Base-by-base conservation (phyloP, 306 rosid genomes). In the Pachyrhizus erosus region DNA sequence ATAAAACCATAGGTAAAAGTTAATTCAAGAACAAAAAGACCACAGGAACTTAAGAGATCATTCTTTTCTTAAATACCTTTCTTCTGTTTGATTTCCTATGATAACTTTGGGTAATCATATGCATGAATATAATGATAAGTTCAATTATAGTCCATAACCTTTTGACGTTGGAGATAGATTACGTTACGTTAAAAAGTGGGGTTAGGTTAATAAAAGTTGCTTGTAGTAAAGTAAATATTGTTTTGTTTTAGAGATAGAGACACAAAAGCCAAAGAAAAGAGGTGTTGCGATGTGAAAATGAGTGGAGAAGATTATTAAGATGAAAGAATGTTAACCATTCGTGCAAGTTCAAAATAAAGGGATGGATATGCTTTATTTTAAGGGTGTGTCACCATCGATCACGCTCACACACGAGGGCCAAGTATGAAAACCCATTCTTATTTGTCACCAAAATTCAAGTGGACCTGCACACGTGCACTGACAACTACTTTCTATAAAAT, bases 261-360 rank as follows among this genome's bases (percentile, higher is more conserved):
- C 3, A 26, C 0, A 55, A 21, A 55, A 55, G 31, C 7, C 0
- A 21, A 21, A 52, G 9, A 52, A 52, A 73, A 54, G 24, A 13
- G 46, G 26, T 14, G 43, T 15, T 46, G 61, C 8, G 31, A 29
- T 73, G 9, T 51, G 64, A 73, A 11, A 18, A 52, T 18, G 40
- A 57, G 31, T 64, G 82, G 87, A 31, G 80, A 40, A 75, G 82
- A 83, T 80, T 80, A 79, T 34, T 18, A 54, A 12, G 23, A 64
- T 14, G 18, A 61, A 24, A 15, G 37, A 12, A 60, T 0, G 2
- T 10, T 13, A 27, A 3, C 6, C 57, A 62, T 85, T 2, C 73
- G 52, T 62, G 81, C 42, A 23, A 65, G 37, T 12, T 46, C 2
- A 76, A 42, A 76, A 24, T 14, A 23, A 31, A 75, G 18, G 17